Evolutionary conservation across 495 filamentous ascomycete genomes (phyloP).

Genomic region (Penicillium chermesinum): DNA sequence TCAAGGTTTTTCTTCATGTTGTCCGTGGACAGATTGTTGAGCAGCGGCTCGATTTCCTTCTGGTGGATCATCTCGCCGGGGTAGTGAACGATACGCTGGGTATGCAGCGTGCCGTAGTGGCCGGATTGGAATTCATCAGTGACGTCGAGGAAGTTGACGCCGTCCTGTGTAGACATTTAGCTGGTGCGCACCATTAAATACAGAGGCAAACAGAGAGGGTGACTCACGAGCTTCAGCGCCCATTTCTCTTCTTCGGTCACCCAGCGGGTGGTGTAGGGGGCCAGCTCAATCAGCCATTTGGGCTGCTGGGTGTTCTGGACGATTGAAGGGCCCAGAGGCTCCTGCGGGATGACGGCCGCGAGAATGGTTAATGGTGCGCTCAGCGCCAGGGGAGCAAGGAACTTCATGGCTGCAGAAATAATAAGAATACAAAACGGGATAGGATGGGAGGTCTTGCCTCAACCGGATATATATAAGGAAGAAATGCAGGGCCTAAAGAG

Average conservation of each 20-base stretch:
- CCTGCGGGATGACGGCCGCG: constrained; percentile 33
- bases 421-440: background rate
- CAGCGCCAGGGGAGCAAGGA: constrained; percentile 24
- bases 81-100: constrained; percentile 44
- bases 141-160: constrained; percentile 91
- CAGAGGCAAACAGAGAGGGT: background rate
- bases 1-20: constrained; percentile 76
- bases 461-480: constrained; percentile 3
- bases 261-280: constrained; percentile 77
- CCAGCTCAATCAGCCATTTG: constrained; percentile 77
- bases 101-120: constrained; percentile 26
- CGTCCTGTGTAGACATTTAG: constrained; percentile 54
- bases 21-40: constrained; percentile 63
- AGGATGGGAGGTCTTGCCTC: background rate
- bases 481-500: background rate
- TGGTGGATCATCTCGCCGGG: constrained; percentile 63
- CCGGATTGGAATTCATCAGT: constrained; percentile 54
- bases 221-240: constrained; percentile 74
- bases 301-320: constrained; percentile 36
- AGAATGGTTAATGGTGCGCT: constrained; percentile 30
- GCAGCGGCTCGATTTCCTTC: constrained; percentile 59
- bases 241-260: constrained; percentile 95
- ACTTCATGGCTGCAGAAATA: constrained; percentile 26
- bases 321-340: constrained; percentile 28
- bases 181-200: too few species aligned